phyloP scores from a whole-genome alignment of 495 filamentous ascomycete genomes.

The Bacidia rubella region DNA sequence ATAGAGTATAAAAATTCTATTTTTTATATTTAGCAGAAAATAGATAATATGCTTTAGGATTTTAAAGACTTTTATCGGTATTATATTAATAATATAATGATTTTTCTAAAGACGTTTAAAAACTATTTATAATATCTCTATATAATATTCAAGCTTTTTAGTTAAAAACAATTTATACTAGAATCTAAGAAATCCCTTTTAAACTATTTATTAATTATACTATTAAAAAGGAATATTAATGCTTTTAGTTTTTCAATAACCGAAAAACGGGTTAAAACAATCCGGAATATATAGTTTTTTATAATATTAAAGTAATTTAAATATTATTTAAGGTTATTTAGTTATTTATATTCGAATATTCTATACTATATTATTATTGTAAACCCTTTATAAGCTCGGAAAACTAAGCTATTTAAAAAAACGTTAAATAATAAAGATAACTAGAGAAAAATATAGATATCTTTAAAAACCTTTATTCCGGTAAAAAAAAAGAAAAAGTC shows the following conservation, averaged over 20 bases:
- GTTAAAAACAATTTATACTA: background rate
- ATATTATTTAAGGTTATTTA: background rate
- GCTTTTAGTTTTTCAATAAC: no score
- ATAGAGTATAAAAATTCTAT: background rate
- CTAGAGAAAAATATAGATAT: no score
- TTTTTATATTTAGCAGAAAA: background rate
- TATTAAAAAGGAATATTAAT: no score
- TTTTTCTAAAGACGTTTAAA: constrained; percentile 2
- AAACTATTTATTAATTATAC: no score
- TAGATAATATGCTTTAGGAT: background rate
- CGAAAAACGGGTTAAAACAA: background rate
- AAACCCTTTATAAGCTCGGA: background rate
- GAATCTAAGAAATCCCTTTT: background rate
- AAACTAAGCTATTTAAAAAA: background rate
- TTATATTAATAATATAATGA: constrained; percentile 10
- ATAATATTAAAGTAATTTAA: background rate
- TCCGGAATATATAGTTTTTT: background rate
- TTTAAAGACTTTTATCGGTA: background rate
- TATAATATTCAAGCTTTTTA: background rate
- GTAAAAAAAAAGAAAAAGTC: background rate
- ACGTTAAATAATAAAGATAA: background rate
- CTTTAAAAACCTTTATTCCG: background rate
- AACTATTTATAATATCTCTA: background rate
- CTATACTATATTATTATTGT: background rate
- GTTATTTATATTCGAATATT: background rate